phyloP scores from a whole-genome alignment of 2,329 filamentous ascomycete species.

The Aureobasidium sp. region DNA sequence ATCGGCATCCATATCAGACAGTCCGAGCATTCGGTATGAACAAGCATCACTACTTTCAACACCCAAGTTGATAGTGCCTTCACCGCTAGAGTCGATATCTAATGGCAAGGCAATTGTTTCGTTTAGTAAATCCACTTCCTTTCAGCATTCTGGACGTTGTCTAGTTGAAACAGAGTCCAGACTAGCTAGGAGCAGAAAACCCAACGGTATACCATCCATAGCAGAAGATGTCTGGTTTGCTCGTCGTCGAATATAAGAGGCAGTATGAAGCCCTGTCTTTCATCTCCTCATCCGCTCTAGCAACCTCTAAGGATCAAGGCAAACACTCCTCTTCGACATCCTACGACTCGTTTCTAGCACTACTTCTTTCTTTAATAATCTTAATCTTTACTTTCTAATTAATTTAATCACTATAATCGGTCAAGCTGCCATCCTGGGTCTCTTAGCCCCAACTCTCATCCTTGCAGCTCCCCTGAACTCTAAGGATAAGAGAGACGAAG shows the following conservation, averaged over 20 bases:
- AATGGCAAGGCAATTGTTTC: conserved; percentile 4
- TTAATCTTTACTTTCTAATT: neutral
- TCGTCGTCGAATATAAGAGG: neutral
- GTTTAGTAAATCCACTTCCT: neutral
- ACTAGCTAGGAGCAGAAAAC: neutral
- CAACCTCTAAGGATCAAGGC: neutral
- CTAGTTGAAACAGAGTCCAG: neutral
- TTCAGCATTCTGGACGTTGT: neutral
- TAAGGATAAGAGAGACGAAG: neutral
- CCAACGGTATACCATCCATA: neutral
- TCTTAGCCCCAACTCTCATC: conserved; percentile 4
- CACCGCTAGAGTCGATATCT: neutral
- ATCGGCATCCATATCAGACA: neutral
- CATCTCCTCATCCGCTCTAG: neutral
- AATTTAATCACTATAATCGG: neutral
- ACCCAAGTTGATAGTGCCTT: neutral
- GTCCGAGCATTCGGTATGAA: neutral
- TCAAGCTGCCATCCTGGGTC: conserved; percentile 1
- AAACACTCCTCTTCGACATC: neutral
- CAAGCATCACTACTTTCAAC: neutral
- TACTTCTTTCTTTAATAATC: neutral
- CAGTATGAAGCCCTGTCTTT: neutral
- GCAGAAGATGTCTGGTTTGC: neutral
- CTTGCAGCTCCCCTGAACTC: conserved; percentile 4
- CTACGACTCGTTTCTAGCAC: neutral